Evolutionary conservation across 2,329 filamentous ascomycete genomes (phyloP), one percentile per base, ranked within the genome.

Genomic region (Corynespora cassiicola): DNA sequence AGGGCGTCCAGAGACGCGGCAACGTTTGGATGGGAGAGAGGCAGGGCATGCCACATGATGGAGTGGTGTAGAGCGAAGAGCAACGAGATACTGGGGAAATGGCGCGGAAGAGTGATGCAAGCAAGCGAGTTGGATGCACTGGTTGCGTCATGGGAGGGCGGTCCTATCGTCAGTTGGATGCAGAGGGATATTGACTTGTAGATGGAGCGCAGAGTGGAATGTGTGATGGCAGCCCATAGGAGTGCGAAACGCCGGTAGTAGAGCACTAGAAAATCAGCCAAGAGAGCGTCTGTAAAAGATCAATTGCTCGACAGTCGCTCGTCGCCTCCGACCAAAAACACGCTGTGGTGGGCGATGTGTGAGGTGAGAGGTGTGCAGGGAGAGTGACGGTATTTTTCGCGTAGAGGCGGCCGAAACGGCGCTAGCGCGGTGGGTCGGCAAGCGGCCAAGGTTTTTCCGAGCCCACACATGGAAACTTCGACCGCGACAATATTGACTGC

Each of bases 371-470:
- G 9, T 10, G 14, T 15, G 17, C 17, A 7, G 29, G 20, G 29
- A 31, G 29, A 8, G 18, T 10, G n/a, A 24, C 12, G 15, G n/a
- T 11, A 23, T 6, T 10, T 34, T 20, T n/a, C 15, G 30, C 14
- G 25, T 25, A 31, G 27, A n/a, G 5, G n/a, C 2, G 24, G 11
- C 22, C 22, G 26, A 37, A 28, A 36, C 16, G 11, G 31, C 33
- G 4, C 19, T 46, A 46, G 42, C 38, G 32, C 11, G 17, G 9
- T n/a, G 30, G 16, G 29, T 40, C 36, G 36, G 35, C 8, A 26
- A 16, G n/a, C 42, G 40, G 38, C 36, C 36, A 52, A 25, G 30
- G 29, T 44, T 51, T 52, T 47, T 47, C 47, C 36, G 38, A 23
- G 43, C 53, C 43, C 50, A 52, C 46, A 41, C 11, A 31, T 25